Evolutionary conservation across 441 rosid species (phyloP).

Genomic region (Metrosideros polymorpha): DNA sequence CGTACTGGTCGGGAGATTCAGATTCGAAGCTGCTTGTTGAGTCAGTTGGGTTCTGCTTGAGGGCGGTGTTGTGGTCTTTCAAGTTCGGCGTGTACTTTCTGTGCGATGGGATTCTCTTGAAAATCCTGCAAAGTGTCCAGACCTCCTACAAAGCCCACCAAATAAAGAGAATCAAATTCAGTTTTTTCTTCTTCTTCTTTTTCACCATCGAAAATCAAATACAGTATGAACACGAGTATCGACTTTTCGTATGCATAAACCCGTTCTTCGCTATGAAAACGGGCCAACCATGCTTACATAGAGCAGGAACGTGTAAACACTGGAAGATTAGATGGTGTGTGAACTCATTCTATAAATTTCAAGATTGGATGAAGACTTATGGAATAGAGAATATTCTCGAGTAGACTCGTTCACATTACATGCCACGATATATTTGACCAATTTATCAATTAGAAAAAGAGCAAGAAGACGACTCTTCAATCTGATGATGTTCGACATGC

Average conservation of each 20-base stretch:
- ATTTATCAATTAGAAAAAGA: background rate
- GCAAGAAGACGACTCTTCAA: background rate
- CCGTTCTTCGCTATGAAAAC: no score
- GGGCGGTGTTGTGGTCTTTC: background rate
- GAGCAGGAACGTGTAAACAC: no score
- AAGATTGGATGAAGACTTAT: background rate
- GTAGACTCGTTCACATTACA: background rate
- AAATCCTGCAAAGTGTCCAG: constrained; percentile 46
- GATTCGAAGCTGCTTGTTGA: constrained; percentile 18
- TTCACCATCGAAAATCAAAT: background rate
- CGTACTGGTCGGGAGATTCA: constrained; percentile 9
- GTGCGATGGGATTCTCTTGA: constrained; percentile 27
- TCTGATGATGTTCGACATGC: background rate
- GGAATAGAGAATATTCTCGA: background rate
- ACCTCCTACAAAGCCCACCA: constrained; percentile 26
- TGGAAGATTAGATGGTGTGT: background rate
- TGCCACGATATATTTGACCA: background rate
- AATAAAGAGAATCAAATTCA: background rate
- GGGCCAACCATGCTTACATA: no score
- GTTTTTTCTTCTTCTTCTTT: background rate
- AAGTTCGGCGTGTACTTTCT: constrained; percentile 22
- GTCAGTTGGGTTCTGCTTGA: background rate
- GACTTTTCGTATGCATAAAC: background rate
- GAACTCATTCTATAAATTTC: background rate
- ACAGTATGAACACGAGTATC: background rate